These are phyloP conservation scores for Wickerhamomyces subpelliculosus DNA, from an alignment of 805 yeast species.

Conservation along the genomic window DNA sequence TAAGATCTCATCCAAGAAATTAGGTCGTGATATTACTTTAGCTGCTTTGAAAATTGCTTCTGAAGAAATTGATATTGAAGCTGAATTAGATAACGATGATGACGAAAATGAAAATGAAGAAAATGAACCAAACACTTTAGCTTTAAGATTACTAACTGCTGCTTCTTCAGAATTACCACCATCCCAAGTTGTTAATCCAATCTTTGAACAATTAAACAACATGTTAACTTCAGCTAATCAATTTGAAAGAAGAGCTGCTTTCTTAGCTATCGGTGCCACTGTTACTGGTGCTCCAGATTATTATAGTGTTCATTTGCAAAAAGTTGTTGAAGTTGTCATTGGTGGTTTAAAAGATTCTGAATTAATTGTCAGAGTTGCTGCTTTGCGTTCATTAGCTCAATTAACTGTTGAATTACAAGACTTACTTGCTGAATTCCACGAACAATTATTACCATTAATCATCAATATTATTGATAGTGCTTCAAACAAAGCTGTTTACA, in stretches of 20 bases:
- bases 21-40: conserved; percentile 74
- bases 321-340: conserved; percentile 65
- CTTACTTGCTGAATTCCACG: conserved; percentile 77
- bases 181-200: conserved; percentile 78
- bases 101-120: conserved; percentile 95
- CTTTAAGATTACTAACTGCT: conserved; percentile 71
- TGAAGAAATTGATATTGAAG: conserved; percentile 75
- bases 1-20: conserved; percentile 69
- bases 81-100: conserved; percentile 69
- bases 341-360: conserved; percentile 73
- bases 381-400: conserved; percentile 72
- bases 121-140: conserved; percentile 68
- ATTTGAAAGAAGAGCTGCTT: conserved; percentile 81
- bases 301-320: conserved; percentile 66
- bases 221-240: conserved; percentile 57
- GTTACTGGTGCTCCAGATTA: conserved; percentile 94
- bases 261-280: conserved; percentile 73
- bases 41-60: conserved; percentile 72
- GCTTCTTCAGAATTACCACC: conserved; percentile 87
- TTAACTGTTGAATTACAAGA: conserved; percentile 83
- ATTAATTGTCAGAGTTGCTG: conserved; percentile 74
- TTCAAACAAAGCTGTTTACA: conserved; percentile 74
- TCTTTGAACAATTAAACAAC: conserved; percentile 56
- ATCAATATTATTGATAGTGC: conserved; percentile 85
- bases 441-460: conserved; percentile 74